Evolutionary conservation across 2,329 filamentous ascomycete species (phyloP), one percentile per base, ranked within the genome.

Genomic region (Epichloe coenophiala): DNA sequence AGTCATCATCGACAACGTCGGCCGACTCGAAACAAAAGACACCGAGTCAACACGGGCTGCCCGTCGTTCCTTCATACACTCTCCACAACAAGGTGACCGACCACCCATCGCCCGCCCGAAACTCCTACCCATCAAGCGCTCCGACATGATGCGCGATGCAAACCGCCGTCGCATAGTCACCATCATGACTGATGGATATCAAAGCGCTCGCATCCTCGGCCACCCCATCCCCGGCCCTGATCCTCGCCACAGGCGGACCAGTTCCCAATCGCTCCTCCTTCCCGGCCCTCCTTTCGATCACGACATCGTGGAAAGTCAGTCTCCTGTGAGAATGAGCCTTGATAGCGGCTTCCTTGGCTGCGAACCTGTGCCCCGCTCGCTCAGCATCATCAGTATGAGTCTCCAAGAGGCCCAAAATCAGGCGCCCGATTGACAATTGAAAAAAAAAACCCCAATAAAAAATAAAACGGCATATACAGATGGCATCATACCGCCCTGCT

Each of bases 111-210:
- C 44, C 12, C 33, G 35, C 9, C 23, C 23, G 27, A 27, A 1
- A 8, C 27, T 27, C 27, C 27, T 31, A 31, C 27, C 27, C 27
- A 31, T 40, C 38, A 48, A 36, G 27, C 33, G 40, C 43, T 38
- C 13, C 50, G 49, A 8, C 23, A 33, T 57, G 53, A 47, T 58
- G 46, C n/a, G 76, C 80, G 36, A 88, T 56, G 55, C 83, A 86
- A 1, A 83, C 73, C 6, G 84, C 85, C 19, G 77, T 82, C 9
- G 88, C 88, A 67, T 89, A 95, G 7, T 88, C 83, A 2, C 79
- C 83, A 65, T 96, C 90, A 63, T 96, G 90, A 60, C 85, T 93
- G 58, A 96, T 94, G 53, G 84, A 91, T 43, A 95, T 63, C 59
- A 78, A 73, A 13, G 82, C 88, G 47, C 80, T 71, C 56, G 80